Percentiles rank a stretch among this genome's conserved stretches.
phyloP scores from a whole-genome alignment of 1,139 yeast species.

The Suhomyces bokatorum region DNA sequence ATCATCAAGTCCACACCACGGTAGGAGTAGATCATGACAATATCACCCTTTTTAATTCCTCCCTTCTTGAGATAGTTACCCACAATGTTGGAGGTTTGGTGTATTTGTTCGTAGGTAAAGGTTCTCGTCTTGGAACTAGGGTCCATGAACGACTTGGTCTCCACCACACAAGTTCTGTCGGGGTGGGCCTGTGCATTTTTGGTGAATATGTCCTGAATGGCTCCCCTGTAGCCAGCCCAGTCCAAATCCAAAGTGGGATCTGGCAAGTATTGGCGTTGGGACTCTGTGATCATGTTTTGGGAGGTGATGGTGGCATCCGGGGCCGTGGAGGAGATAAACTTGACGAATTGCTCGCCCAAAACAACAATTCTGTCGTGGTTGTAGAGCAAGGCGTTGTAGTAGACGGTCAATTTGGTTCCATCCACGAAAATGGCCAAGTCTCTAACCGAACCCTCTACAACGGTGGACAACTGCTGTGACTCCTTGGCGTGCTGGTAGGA shows the following conservation, averaged over 20 bases:
- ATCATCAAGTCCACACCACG: constrained; percentile 96
- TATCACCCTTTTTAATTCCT: constrained; percentile 88
- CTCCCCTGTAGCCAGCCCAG: constrained; percentile 91
- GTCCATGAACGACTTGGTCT: constrained; percentile 72
- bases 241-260: constrained; percentile 86
- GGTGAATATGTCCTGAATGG: constrained; percentile 92
- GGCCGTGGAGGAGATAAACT: constrained; percentile 45
- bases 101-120: constrained; percentile 81
- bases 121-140: constrained; percentile 60
- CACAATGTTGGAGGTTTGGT: constrained; percentile 90
- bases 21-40: constrained; percentile 95
- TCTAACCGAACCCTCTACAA: constrained; percentile 56
- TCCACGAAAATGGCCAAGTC: constrained; percentile 60
- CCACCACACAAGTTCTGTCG: constrained; percentile 85
- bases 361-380: constrained; percentile 66
- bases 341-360: constrained; percentile 70
- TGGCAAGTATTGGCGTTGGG: constrained; percentile 65
- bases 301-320: constrained; percentile 53
- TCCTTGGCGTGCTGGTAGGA: constrained; percentile 55
- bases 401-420: constrained; percentile 38
- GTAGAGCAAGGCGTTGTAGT: constrained; percentile 77
- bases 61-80: constrained; percentile 82
- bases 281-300: constrained; percentile 63
- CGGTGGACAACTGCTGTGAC: constrained; percentile 47
- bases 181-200: constrained; percentile 82